phyloP scores from a whole-genome alignment of 371 early-diverging fungal genomes.

The Lichtheimia ramosa region DNA sequence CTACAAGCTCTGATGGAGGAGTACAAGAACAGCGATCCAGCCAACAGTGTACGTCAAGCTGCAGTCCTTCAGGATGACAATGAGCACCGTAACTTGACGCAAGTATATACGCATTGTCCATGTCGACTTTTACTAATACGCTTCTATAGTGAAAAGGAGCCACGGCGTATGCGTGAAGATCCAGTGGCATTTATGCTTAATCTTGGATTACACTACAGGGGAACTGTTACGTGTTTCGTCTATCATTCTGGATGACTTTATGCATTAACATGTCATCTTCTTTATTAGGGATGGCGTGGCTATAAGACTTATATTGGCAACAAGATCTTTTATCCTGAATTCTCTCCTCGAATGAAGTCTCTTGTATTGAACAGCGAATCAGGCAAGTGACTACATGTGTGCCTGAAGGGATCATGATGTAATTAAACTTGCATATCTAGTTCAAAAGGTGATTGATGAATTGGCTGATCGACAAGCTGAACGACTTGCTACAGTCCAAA shows the following conservation, averaged over 20 bases:
- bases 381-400: constrained; percentile 5
- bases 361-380: constrained; percentile 37
- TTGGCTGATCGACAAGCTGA: constrained; percentile 21
- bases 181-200: constrained; percentile 79
- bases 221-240: constrained; percentile 51
- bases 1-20: constrained; percentile 16
- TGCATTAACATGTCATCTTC: not conserved
- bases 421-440: constrained; percentile 5
- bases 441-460: constrained; percentile 16
- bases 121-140: too few species aligned
- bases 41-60: not conserved
- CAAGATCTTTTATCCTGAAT: constrained; percentile 70
- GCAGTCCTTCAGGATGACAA: constrained; percentile 4
- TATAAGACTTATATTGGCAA: constrained; percentile 80
- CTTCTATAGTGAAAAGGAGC: constrained; percentile 59
- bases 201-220: constrained; percentile 68
- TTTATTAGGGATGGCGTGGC: constrained; percentile 61
- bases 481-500: constrained; percentile 12
- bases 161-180: constrained; percentile 71
- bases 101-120: constrained; percentile 6
- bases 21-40: constrained; percentile 8
- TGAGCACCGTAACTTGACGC: constrained; percentile 23
- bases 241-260: not conserved
- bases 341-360: constrained; percentile 59
- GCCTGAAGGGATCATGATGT: not conserved